Conservation (phyloP, 768 basidiomycete species). For the Tricholoma matsutake region DNA sequence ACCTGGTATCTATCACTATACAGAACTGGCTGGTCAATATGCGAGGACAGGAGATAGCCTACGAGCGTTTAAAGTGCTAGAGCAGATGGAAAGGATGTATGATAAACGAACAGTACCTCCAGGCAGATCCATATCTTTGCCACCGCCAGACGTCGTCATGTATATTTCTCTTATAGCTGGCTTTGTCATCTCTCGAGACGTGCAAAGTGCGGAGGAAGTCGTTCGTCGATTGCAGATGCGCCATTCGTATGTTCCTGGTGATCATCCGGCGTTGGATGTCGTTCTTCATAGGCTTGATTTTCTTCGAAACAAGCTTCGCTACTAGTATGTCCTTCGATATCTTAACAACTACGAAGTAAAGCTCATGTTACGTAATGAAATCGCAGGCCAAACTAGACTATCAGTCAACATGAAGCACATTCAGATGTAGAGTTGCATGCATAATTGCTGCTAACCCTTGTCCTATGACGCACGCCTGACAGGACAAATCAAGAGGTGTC, state of each 20-base stretch:
- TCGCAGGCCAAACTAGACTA: neutral
- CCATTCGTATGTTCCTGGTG: slow-evolving; percentile 22
- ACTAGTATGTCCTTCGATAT: neutral
- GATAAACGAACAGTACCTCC: neutral
- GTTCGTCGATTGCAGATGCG: slow-evolving; percentile 18
- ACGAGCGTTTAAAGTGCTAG: slow-evolving; percentile 40
- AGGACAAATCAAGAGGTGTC: neutral
- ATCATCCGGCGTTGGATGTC: slow-evolving; percentile 11
- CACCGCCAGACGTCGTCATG: slow-evolving; percentile 27
- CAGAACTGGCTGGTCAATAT: slow-evolving; percentile 46
- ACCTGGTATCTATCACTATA: slow-evolving; percentile 47
- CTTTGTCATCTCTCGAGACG: slow-evolving; percentile 28
- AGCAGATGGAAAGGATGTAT: slow-evolving; percentile 32
- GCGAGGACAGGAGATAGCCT: slow-evolving; percentile 35
- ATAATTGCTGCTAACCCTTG: neutral
- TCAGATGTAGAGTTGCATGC: neutral
- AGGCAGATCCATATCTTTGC: slow-evolving; percentile 3
- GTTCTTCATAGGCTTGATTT: neutral
- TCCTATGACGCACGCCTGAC: neutral
- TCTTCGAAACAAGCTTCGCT: neutral
- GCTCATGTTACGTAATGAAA: neutral
- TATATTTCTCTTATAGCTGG: slow-evolving; percentile 38
- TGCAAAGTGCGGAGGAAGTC: slow-evolving; percentile 30
- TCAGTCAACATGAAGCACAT: neutral
- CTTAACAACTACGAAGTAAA: neutral